These are phyloP conservation scores for Ophiostoma sp. DNA, from an alignment of 2,329 filamentous ascomycete species.

Conservation along the genomic window DNA sequence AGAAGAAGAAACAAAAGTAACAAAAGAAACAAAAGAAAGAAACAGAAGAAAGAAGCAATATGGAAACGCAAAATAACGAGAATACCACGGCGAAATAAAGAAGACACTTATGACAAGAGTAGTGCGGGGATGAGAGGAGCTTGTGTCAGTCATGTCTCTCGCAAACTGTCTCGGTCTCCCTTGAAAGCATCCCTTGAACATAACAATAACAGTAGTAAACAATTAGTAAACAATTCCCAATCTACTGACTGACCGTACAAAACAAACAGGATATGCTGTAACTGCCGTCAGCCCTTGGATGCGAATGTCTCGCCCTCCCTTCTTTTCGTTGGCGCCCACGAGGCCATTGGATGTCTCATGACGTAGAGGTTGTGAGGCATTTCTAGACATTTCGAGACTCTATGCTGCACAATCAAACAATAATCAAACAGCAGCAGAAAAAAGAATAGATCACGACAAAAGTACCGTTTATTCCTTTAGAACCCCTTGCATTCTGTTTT, in stretches of 20 bases:
- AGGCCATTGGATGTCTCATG: slow-evolving; percentile 6
- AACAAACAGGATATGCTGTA: not conserved
- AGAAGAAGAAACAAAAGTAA: not conserved
- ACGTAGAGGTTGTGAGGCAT: slow-evolving; percentile 8
- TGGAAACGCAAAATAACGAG: too few relatives aligned
- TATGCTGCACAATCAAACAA: not conserved
- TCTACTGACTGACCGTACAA: too few relatives aligned
- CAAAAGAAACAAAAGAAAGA: not conserved
- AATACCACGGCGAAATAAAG: too few relatives aligned
- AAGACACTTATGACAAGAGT: too few relatives aligned
- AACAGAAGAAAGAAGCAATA: too few relatives aligned
- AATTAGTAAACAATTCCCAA: not conserved
- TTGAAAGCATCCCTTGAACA: slow-evolving; percentile 4
- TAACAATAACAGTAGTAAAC: not conserved
- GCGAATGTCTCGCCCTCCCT: slow-evolving; percentile 5
- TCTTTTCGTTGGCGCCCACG: slow-evolving; percentile 8
- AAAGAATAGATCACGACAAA: not conserved
- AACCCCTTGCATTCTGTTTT: not conserved
- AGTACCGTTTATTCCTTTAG: not conserved
- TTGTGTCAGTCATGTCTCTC: not conserved
- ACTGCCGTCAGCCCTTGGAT: not conserved
- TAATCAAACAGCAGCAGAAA: not conserved
- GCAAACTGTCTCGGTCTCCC: slow-evolving; percentile 4
- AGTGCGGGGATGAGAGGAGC: slow-evolving; percentile 7
- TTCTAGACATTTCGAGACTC: not conserved